These are phyloP conservation scores for Phytophthora fragariaefolia DNA, from an alignment of 352 stramenopile genomes.

Conservation along the genomic window DNA sequence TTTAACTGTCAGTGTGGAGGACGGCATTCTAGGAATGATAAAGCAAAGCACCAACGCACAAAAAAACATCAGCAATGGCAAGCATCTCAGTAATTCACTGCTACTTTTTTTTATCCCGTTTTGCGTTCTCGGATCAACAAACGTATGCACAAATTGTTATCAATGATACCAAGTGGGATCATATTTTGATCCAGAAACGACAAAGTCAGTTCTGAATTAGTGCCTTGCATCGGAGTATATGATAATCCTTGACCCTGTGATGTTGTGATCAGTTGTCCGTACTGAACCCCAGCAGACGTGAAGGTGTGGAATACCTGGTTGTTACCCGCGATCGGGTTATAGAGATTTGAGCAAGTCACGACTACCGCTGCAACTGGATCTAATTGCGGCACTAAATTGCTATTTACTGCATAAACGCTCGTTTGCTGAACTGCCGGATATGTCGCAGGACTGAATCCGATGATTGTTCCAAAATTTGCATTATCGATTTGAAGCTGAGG, in stretches of 20 bases:
- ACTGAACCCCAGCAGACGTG: slow-evolving; percentile 21
- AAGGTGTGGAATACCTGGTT: slow-evolving; percentile 27
- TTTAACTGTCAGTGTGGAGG: no score
- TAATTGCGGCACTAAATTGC: slow-evolving; percentile 20
- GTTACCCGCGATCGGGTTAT: slow-evolving; percentile 32
- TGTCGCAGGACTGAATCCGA: slow-evolving; percentile 12
- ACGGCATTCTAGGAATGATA: no score
- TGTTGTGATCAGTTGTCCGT: neutral
- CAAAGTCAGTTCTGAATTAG: neutral
- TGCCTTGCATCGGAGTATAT: neutral
- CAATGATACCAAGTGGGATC: slow-evolving; percentile 5
- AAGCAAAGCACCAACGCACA: no score
- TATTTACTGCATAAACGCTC: slow-evolving; percentile 22
- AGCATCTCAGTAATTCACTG: no score
- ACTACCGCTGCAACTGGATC: slow-evolving; percentile 14
- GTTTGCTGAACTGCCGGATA: slow-evolving; percentile 6
- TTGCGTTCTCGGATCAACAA: slow-evolving; percentile 21
- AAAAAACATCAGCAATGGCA: no score
- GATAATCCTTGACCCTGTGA: neutral
- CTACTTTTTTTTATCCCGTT: slow-evolving; percentile 28
- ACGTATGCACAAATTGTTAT: slow-evolving; percentile 28
- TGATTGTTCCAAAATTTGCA: slow-evolving; percentile 10
- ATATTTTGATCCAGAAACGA: neutral
- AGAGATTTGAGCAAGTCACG: slow-evolving; percentile 20
- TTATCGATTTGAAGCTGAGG: neutral